These are phyloP conservation scores for Staphylotrichum tortipilum DNA, from an alignment of 495 filamentous ascomycete genomes.

Conservation along the genomic window DNA sequence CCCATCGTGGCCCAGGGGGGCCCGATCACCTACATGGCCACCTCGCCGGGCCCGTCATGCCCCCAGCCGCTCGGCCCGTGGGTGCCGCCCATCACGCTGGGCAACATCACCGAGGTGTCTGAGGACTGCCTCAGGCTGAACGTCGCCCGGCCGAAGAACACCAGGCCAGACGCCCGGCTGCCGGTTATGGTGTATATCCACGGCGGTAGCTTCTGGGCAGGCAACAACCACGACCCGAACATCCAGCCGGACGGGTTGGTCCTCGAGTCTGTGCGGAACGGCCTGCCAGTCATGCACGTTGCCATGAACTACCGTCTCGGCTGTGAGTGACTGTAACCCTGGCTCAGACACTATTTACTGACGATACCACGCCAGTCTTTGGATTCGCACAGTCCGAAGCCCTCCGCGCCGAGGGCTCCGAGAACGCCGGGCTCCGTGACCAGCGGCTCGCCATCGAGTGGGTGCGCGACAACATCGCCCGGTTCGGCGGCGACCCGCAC, in stretches of 20 bases:
- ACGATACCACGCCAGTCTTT: not conserved
- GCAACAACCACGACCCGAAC: not conserved
- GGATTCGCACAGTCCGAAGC: not conserved
- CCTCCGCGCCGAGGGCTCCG: not conserved
- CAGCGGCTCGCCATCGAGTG: slow-evolving; percentile 40
- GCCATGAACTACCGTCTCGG: not conserved
- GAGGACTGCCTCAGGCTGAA: not conserved
- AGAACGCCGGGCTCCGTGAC: slow-evolving; percentile 43
- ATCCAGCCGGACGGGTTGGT: not conserved
- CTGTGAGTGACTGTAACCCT: not conserved
- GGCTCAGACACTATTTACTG: not conserved
- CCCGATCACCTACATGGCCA: not conserved
- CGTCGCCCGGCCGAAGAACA: not conserved
- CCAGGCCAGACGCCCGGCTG: not conserved
- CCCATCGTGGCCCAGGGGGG: not conserved
- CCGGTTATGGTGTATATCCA: not conserved
- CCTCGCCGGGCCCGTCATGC: not conserved
- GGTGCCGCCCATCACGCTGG: not conserved
- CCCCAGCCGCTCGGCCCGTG: not conserved
- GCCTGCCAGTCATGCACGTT: not conserved
- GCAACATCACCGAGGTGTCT: not conserved
- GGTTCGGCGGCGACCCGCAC: slow-evolving; percentile 35
- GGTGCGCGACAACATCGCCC: slow-evolving; percentile 48
- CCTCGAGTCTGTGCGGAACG: not conserved
- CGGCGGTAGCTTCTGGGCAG: not conserved